These are phyloP conservation scores for Naganishia randhawae DNA, from an alignment of 768 basidiomycete genomes.

Conservation along the genomic window DNA sequence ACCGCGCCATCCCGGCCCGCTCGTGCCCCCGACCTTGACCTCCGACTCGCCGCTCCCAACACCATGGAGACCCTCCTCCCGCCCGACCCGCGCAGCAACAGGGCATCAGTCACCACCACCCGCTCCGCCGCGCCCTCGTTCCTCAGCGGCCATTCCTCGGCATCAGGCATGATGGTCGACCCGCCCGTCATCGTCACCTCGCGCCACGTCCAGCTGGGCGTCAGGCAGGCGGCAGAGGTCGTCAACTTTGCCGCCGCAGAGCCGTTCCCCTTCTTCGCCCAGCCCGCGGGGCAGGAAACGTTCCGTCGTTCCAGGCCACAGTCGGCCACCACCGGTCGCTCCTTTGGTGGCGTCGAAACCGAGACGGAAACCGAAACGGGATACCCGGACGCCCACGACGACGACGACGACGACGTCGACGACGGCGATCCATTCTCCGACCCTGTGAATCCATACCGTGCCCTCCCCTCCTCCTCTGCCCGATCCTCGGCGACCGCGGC, in stretches of 20 bases:
- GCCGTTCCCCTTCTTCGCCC: too few relatives aligned
- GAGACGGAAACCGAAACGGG: too few relatives aligned
- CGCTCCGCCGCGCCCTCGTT: conserved; percentile 36
- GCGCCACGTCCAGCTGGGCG: conserved; percentile 45
- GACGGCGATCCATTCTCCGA: conserved; percentile 6
- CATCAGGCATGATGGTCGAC: conserved; percentile 40
- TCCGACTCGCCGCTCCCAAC: conserved; percentile 31
- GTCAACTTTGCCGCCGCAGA: too few relatives aligned
- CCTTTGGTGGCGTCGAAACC: too few relatives aligned
- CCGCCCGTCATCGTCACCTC: conserved; percentile 47
- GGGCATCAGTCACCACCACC: conserved; percentile 22
- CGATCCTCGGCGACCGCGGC: background rate
- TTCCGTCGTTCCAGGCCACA: background rate
- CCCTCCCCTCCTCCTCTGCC: background rate
- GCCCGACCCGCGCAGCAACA: background rate
- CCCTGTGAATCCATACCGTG: too few relatives aligned
- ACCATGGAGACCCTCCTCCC: conserved; percentile 20
- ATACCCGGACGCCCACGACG: too few relatives aligned
- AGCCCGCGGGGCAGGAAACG: too few relatives aligned
- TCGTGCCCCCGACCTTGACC: conserved; percentile 44
- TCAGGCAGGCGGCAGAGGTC: conserved; percentile 47
- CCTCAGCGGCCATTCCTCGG: conserved; percentile 39
- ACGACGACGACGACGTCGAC: too few relatives aligned
- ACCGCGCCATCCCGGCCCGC: conserved; percentile 40
- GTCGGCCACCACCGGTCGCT: background rate